These are phyloP conservation scores for Pestalotiopsis sp. DNA, from an alignment of 2,329 filamentous ascomycete genomes.

Conservation along the genomic window DNA sequence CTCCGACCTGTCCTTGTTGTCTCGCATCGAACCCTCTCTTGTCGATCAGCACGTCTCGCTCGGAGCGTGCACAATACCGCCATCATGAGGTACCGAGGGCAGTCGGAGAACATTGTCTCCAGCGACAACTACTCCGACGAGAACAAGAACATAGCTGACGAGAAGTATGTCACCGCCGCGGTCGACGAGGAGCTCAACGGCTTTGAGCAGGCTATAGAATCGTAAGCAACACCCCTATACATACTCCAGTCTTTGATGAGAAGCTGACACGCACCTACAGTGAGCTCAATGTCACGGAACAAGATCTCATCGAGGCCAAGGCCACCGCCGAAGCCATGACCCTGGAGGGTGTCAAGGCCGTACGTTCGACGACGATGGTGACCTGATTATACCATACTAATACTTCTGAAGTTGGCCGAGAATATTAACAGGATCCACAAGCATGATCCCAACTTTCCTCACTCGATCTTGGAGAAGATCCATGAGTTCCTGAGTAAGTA, in stretches of 20 bases:
- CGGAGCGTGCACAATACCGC: not conserved
- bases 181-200: conserved; percentile 3
- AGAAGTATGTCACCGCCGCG: not conserved
- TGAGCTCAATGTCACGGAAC: conserved; percentile 11
- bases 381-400: not conserved
- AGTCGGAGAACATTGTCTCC: conserved; percentile 6
- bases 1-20: not conserved
- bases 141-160: conserved; percentile 3
- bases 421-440: conserved; percentile 1
- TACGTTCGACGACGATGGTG: not conserved
- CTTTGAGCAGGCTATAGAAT: conserved; percentile 7
- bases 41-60: not conserved
- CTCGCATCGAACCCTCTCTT: not conserved
- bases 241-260: not conserved
- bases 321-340: not conserved
- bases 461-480: conserved; percentile 1
- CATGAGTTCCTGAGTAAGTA: not conserved
- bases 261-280: not conserved
- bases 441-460: conserved; percentile 9
- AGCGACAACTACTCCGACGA: not conserved
- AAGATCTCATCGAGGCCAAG: conserved; percentile 10
- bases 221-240: not conserved
- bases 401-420: not conserved
- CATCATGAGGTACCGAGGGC: conserved; percentile 6
- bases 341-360: conserved; percentile 1